Conservation (phyloP, 2,329 filamentous ascomycete species). For the Periconia sp. region DNA sequence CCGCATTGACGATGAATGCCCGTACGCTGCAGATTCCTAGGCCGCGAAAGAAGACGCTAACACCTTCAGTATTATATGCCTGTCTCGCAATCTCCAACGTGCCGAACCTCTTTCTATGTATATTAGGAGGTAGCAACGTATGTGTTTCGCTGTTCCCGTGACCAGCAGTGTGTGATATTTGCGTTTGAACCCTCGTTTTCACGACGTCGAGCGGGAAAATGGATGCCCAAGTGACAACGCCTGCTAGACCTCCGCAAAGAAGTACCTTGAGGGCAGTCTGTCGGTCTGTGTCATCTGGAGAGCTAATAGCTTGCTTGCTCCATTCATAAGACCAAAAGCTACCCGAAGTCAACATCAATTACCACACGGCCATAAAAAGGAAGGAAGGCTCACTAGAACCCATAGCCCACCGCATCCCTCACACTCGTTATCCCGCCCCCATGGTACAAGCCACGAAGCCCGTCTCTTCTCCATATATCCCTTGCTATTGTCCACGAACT, state of each 20-base stretch:
- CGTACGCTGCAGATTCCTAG: constrained; percentile 81
- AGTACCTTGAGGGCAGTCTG: constrained; percentile 68
- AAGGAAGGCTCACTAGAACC: constrained; percentile 73
- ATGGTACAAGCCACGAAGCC: constrained; percentile 75
- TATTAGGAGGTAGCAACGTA: constrained; percentile 23
- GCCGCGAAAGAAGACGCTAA: constrained; percentile 80
- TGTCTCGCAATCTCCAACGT: constrained; percentile 69
- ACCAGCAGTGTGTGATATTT: constrained; percentile 48
- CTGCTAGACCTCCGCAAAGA: constrained; percentile 85
- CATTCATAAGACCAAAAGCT: constrained; percentile 91
- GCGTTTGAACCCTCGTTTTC: constrained; percentile 90
- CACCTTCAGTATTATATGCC: constrained; percentile 73
- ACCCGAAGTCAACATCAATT: no score
- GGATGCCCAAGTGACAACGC: constrained; percentile 85
- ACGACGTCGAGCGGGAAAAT: constrained; percentile 92
- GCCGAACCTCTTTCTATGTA: constrained; percentile 49
- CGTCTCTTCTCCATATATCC: constrained; percentile 64
- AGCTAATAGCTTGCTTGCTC: constrained; percentile 65
- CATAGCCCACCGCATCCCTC: constrained; percentile 90
- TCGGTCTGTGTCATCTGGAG: constrained; percentile 53
- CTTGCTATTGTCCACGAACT: constrained; percentile 68
- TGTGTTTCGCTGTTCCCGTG: constrained; percentile 22
- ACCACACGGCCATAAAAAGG: no score
- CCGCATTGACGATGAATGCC: constrained; percentile 91
- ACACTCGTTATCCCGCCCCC: constrained; percentile 82